Evolutionary conservation across 2,329 filamentous ascomycete species (phyloP).

Genomic region (Diaporthe nobilis): DNA sequence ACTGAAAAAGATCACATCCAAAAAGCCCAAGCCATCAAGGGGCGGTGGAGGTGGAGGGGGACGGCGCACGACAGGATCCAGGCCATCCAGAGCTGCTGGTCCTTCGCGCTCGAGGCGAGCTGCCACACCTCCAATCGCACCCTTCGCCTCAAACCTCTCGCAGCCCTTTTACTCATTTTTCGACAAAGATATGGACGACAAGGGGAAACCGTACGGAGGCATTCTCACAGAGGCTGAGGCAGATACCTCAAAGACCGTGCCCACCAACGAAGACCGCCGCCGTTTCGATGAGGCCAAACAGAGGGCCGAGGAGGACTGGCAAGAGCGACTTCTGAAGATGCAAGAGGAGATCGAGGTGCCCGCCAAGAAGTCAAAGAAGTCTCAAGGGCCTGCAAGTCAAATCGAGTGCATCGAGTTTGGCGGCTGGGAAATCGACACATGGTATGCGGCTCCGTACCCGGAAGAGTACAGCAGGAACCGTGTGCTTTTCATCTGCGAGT

Average conservation of each 20-base stretch:
- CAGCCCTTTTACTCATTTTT: constrained; percentile 91
- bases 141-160: constrained; percentile 59
- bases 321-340: constrained; percentile 71
- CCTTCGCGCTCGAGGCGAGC: constrained; percentile 54
- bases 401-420: constrained; percentile 99
- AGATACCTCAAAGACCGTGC: constrained; percentile 91
- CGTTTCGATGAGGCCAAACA: constrained; percentile 92
- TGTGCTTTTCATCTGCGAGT: constrained; percentile 98
- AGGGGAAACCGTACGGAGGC: constrained; percentile 95
- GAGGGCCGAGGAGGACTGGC: constrained; percentile 93
- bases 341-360: constrained; percentile 76
- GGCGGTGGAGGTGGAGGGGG: constrained; percentile 62
- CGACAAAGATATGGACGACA: constrained; percentile 92
- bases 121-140: constrained; percentile 51
- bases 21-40: constrained; percentile 66
- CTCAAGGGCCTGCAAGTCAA: constrained; percentile 89
- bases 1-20: constrained; percentile 72
- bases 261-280: constrained; percentile 82
- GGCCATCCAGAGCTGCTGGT: constrained; percentile 51
- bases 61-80: constrained; percentile 57
- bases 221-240: constrained; percentile 91
- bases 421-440: constrained; percentile 97
- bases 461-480: constrained; percentile 98
- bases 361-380: constrained; percentile 78
- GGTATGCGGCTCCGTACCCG: constrained; percentile 98